Evolutionary conservation across 208 protist genomes (phyloP), one percentile per base, ranked within the genome.

Genomic region (Wallacemonas sp.): DNA sequence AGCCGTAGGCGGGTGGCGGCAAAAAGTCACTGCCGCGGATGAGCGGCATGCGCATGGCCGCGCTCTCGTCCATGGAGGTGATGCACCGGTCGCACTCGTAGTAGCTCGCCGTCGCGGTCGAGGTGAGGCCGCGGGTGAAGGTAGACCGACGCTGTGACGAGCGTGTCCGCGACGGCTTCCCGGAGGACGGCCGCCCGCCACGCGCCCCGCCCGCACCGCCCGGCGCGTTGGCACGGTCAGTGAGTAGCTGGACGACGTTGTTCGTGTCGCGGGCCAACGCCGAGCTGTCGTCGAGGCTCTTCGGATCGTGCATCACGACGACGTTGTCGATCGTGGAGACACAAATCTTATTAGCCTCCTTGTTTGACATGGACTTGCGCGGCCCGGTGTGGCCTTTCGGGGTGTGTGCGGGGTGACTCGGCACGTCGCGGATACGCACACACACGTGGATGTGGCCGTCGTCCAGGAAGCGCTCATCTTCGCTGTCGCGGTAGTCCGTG

Each of bases 361-460:
- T 63, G 39, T 70, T 22, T 29, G 57, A 13, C 22, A 45, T 55
- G 13, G 63, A 66, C 26, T 71, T 59, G 26, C 41, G 59, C 26
- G 67, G 61, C 8, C 38, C 53, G 48, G 21, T 71, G 62, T 29
- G 57, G 44, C 46, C 59, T 44, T 57, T 66, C 24, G 67, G 65
- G 21, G 68, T 42, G 36, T 66, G 69, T 36, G 48, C 57, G 24
- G 61, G 50, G 46, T 79, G 61, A 22, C 66, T 64, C 2, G 77
- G 76, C 15, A 87, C 77, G 64, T 85, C 66, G 3, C 85, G 81
- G 13, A 92, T 71, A 27, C 85, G 85, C 52, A 92, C 78, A 54
- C 85, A 92, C 33, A 92, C 85, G 66, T 78, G 76, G 39, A 92
- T 92, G 66, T 89, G 81, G 9, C 85, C 85, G 45, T 92, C 81